Base-by-base conservation (phyloP, 2,329 filamentous ascomycete genomes). In the Xylaria sp. region DNA sequence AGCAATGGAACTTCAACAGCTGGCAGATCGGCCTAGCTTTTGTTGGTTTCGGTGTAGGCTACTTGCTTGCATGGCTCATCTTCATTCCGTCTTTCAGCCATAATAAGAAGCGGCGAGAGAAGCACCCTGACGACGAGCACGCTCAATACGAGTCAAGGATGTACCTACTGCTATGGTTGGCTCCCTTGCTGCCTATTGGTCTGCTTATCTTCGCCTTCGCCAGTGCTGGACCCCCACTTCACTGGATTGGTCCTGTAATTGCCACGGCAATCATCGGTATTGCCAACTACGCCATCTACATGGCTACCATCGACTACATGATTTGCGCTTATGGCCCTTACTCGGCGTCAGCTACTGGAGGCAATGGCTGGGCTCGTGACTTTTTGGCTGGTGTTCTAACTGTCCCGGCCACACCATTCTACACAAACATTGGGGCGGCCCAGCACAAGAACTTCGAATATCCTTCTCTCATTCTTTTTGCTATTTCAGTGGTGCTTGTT, bases 291-390 rank as follows among this genome's bases (percentile, higher is more conserved):
- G 79, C 82, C 37, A 90, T 90, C 67, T 90, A 91, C 80, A 90
- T 90, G 85, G 88, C 89, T 23, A 90, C 88, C 1, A 90, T 91
- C 71, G 89, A 91, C 74, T 91, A 91, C 77, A 90, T 90, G 85
- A 87, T 91, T 70, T 89, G 87, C 70, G 88, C 89, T 6, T 92
- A 92, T 74, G 89, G 89, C 0, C 86, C 86, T 0, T 91, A 90
- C 78, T 88, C 89, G 1, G 89, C 90, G 13, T 90, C 88, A 1
- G 90, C 90, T 0, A 91, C 89, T 0, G 90, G 89, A 55, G 89
- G 90, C 20, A 91, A 92, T 73, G 90, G 88, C 20, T 90, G 89
- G 81, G 85, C 89, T 44, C 84, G 90, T 72, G 89, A 91, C 72
- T 87, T 91, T 76, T 81, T 91, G 32, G 89, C 90, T 39, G 89